A percentile compares a stretch with the other conserved stretches of the same genome.
Evolutionary conservation across 768 basidiomycete species (phyloP).

Genomic region (Mycena leptocephala): DNA sequence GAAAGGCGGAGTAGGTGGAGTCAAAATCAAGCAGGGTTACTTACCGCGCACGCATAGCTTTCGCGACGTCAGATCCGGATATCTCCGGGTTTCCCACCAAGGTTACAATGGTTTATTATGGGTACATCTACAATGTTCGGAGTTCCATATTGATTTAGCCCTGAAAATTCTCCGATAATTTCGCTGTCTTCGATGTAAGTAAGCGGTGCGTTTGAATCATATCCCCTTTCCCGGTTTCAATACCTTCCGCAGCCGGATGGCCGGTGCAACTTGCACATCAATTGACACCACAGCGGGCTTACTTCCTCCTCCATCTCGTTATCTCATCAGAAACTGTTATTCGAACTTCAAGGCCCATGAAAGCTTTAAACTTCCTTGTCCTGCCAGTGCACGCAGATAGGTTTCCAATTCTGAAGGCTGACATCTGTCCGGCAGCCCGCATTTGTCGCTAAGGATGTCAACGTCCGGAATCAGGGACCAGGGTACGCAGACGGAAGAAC

Average conservation of each 20-base stretch:
- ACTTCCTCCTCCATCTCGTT: too few species aligned
- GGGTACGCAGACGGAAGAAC: too few species aligned
- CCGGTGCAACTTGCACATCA: too few species aligned
- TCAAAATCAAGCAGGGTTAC: too few species aligned
- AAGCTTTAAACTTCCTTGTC: conserved; percentile 6
- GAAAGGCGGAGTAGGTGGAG: too few species aligned
- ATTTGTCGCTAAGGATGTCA: too few species aligned
- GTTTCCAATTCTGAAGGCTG: neutral
- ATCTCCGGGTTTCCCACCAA: too few species aligned
- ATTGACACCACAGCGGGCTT: too few species aligned
- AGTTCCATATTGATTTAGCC: neutral
- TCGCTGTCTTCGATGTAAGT: neutral
- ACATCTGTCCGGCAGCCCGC: neutral
- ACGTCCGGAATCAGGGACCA: too few species aligned
- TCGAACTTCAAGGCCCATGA: conserved; percentile 1
- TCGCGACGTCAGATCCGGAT: too few species aligned
- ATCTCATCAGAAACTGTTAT: conserved; percentile 5
- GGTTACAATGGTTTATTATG: too few species aligned
- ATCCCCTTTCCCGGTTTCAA: neutral
- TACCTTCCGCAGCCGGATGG: neutral
- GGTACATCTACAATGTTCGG: neutral
- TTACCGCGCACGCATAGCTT: too few species aligned
- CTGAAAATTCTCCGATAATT: neutral
- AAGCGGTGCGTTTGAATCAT: neutral
- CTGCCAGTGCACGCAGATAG: neutral